Conservation (phyloP, 768 basidiomycete genomes). For the Austroboletus festivus region DNA sequence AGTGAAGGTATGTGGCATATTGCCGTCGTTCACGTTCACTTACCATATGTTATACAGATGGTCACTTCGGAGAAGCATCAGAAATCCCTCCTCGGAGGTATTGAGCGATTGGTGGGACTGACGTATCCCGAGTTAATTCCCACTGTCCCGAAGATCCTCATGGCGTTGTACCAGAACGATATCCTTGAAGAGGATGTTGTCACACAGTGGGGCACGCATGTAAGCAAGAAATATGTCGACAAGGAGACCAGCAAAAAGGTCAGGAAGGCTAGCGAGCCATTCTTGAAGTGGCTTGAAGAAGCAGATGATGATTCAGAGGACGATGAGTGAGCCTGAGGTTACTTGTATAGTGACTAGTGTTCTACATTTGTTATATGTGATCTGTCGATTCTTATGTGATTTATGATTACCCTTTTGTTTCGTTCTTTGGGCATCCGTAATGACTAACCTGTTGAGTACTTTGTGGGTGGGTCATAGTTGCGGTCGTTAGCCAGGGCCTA, state of each 20-base stretch:
- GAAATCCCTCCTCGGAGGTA: conserved; percentile 88
- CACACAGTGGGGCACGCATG: conserved; percentile 91
- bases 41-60: conserved; percentile 48
- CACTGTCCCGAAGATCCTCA: conserved; percentile 84
- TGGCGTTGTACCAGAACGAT: conserved; percentile 91
- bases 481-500: too few relatives aligned
- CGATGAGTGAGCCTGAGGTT: conserved; percentile 17
- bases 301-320: conserved; percentile 66
- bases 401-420: neutral
- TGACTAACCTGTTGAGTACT: too few relatives aligned
- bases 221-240: conserved; percentile 95
- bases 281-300: conserved; percentile 93
- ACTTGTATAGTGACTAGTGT: conserved; percentile 1
- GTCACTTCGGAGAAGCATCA: conserved; percentile 93
- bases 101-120: conserved; percentile 83
- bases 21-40: neutral
- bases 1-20: conserved; percentile 48
- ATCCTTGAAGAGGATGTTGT: conserved; percentile 90
- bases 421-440: neutral
- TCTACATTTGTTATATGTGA: conserved; percentile 7
- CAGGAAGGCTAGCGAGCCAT: conserved; percentile 91
- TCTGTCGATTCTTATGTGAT: conserved; percentile 12
- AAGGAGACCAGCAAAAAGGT: conserved; percentile 95
- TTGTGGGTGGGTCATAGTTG: too few relatives aligned
- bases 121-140: conserved; percentile 67